These are phyloP conservation scores for Fusarium bulbicola DNA, from an alignment of 2,329 filamentous ascomycete species.

Conservation along the genomic window DNA sequence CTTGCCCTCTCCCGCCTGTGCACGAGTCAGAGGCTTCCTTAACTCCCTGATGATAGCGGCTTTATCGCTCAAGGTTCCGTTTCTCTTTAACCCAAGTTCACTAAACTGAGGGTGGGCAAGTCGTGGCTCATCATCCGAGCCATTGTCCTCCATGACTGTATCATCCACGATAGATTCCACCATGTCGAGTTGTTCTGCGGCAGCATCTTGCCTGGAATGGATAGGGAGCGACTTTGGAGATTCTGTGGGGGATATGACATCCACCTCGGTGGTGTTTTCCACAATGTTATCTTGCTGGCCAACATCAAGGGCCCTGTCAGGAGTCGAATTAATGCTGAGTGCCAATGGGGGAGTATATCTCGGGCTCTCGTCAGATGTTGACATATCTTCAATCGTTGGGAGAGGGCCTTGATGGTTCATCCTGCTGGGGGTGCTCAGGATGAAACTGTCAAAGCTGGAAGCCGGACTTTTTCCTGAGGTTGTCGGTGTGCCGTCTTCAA, in stretches of 20 bases:
- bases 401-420: neutral
- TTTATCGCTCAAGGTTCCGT: neutral
- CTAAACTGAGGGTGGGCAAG: neutral
- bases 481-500: neutral
- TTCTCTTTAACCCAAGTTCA: neutral
- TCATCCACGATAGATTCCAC: neutral
- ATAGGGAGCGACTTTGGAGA: neutral
- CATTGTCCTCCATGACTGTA: neutral
- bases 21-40: neutral
- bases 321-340: neutral
- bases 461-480: neutral
- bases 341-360: neutral
- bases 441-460: neutral
- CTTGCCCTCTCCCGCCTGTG: neutral
- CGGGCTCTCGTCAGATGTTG: neutral
- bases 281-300: neutral
- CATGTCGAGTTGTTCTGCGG: neutral
- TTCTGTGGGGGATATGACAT: neutral
- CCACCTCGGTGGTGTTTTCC: neutral
- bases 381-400: neutral
- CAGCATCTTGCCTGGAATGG: neutral
- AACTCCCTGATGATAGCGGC: slow-evolving; percentile 6
- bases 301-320: no score
- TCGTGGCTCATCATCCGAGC: neutral
- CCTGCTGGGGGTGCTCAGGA: neutral